Conservation (phyloP, 1,284 basidiomycete species). For the Austropuccinia psidii region DNA sequence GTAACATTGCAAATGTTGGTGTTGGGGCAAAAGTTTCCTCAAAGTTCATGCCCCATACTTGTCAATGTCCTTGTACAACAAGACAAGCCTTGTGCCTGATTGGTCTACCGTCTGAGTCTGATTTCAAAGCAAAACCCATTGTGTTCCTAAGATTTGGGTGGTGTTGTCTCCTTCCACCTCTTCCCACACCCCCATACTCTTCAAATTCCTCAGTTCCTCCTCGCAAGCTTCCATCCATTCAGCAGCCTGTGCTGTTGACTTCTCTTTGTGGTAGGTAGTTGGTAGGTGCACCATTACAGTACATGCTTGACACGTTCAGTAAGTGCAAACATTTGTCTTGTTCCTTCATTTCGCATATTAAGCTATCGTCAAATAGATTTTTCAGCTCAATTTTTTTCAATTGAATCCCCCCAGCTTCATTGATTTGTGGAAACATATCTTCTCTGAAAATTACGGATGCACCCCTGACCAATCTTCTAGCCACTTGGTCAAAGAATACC, state of each 20-base stretch:
- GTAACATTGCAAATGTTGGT: background rate
- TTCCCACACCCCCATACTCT: background rate
- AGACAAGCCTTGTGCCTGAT: background rate
- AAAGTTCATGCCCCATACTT: background rate
- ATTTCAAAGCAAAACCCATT: no score
- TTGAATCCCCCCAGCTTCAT: no score
- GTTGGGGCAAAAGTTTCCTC: conserved; percentile 8
- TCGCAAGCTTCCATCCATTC: background rate
- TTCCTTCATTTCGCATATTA: no score
- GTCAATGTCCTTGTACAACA: background rate
- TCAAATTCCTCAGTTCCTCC: background rate
- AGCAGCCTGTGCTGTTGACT: background rate
- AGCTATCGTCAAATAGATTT: no score
- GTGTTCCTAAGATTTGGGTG: no score
- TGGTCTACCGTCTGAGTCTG: no score
- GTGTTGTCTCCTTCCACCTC: no score
- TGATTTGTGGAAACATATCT: no score
- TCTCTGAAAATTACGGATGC: background rate
- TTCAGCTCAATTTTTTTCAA: no score
- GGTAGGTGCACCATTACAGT: no score
- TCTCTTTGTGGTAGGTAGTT: background rate
- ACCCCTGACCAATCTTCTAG: background rate
- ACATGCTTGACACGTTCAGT: no score
- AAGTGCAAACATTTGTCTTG: no score
- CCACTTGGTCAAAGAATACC: background rate